phyloP scores from a whole-genome alignment of 2,329 filamentous ascomycete genomes.

The Scleromitrula shiraiana region DNA sequence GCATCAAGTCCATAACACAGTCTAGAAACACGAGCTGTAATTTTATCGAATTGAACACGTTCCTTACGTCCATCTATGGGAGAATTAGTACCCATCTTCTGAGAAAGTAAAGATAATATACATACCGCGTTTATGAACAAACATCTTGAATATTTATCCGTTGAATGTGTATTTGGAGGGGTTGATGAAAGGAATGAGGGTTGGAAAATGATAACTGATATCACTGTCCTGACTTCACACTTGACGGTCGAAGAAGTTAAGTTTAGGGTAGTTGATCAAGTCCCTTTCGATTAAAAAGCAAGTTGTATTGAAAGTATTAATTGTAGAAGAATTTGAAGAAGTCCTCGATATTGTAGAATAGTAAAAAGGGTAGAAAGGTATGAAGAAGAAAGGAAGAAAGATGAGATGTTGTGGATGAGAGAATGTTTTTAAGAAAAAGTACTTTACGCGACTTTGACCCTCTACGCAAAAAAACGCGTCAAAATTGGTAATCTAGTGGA shows the following conservation, averaged over 20 bases:
- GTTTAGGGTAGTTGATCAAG: no score
- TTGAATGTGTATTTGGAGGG: conserved; percentile 11
- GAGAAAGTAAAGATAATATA: conserved; percentile 6
- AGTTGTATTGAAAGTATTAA: background rate
- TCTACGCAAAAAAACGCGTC: conserved; percentile 12
- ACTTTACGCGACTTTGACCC: conserved; percentile 9
- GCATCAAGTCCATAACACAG: conserved; percentile 96
- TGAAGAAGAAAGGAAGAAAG: conserved; percentile 4
- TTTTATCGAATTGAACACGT: conserved; percentile 99
- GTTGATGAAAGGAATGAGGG: conserved; percentile 7
- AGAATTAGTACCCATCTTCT: background rate
- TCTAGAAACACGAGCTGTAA: conserved; percentile 94
- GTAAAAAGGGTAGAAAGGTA: background rate
- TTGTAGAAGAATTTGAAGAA: background rate
- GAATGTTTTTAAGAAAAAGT: conserved; percentile 14
- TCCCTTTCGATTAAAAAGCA: background rate
- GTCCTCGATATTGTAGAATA: no score
- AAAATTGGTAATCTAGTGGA: conserved; percentile 8
- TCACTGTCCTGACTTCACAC: background rate
- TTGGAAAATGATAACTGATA: background rate
- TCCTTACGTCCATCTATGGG: conserved; percentile 91
- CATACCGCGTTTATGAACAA: conserved; percentile 32
- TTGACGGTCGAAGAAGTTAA: no score
- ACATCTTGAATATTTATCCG: conserved; percentile 25
- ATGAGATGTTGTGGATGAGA: conserved; percentile 2